Evolutionary conservation across 805 yeast species (phyloP).

Genomic region (Hanseniaspora nectarophila): DNA sequence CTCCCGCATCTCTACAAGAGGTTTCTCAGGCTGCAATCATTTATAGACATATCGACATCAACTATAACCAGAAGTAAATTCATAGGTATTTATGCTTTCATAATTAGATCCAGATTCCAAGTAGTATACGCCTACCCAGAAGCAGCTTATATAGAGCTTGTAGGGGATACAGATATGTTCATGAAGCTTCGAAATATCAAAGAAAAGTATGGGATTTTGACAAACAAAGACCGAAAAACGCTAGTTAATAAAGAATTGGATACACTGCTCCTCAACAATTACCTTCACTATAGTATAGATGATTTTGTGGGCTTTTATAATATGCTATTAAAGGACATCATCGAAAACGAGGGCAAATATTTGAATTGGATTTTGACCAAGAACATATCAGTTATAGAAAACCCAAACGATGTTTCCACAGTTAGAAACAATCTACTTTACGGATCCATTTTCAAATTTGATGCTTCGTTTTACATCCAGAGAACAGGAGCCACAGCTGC

Average conservation of each 20-base stretch:
- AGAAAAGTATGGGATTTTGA: neutral
- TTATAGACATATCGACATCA: neutral
- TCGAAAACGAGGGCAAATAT: neutral
- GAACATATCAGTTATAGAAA: neutral
- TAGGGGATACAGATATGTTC: conserved; percentile 1
- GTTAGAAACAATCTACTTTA: neutral
- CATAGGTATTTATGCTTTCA: neutral
- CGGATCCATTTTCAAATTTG: neutral
- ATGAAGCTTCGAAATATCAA: neutral
- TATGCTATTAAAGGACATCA: neutral
- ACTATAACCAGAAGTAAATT: neutral
- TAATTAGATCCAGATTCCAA: neutral
- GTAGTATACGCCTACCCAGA: neutral
- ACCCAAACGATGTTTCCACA: neutral
- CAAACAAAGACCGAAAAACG: neutral
- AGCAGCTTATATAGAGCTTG: neutral
- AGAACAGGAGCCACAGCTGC: neutral
- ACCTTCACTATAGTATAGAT: neutral
- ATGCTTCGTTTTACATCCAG: neutral
- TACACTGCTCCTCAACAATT: neutral
- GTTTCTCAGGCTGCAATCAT: neutral
- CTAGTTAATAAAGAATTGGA: neutral
- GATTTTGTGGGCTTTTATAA: conserved; percentile 5
- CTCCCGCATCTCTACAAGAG: conserved; percentile 2
- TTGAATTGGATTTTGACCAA: neutral